Conservation (phyloP, 1,284 basidiomycete species). For the Veloporphyrellus conicus region DNA sequence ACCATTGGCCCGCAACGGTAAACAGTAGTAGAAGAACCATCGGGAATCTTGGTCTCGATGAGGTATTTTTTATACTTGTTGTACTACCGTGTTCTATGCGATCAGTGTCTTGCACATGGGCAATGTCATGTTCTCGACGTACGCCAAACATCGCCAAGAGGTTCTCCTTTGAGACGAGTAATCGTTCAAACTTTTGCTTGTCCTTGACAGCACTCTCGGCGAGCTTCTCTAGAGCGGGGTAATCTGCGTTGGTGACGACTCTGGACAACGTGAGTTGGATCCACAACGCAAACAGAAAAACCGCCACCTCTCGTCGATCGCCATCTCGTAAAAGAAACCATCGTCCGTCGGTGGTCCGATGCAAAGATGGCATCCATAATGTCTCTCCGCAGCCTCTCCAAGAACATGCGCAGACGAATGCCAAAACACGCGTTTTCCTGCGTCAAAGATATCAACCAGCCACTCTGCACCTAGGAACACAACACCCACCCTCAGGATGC, state of each 20-base stretch:
- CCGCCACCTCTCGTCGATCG: slow-evolving; percentile 60
- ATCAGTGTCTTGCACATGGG: slow-evolving; percentile 8
- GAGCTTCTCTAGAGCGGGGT: slow-evolving; percentile 85
- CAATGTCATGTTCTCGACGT: slow-evolving; percentile 25
- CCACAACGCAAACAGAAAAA: neutral
- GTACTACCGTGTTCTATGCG: slow-evolving; percentile 56
- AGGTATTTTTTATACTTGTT: slow-evolving; percentile 99
- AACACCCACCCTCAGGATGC: slow-evolving; percentile 74
- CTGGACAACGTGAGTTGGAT: slow-evolving; percentile 35
- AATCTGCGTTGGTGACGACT: slow-evolving; percentile 77
- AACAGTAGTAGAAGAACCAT: slow-evolving; percentile 95
- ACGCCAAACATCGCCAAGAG: slow-evolving; percentile 96
- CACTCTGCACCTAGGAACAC: no score
- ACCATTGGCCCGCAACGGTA: slow-evolving; percentile 99
- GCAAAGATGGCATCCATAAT: slow-evolving; percentile 97
- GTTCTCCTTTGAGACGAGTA: slow-evolving; percentile 90
- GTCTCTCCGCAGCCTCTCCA: slow-evolving; percentile 95
- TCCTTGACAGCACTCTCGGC: slow-evolving; percentile 90
- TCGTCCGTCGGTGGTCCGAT: slow-evolving; percentile 97
- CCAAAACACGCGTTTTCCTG: slow-evolving; percentile 97
- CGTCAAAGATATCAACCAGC: neutral
- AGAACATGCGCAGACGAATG: slow-evolving; percentile 98
- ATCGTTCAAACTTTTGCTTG: slow-evolving; percentile 94
- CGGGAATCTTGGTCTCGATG: slow-evolving; percentile 93
- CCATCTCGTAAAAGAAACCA: slow-evolving; percentile 99